Conservation (phyloP, 2,329 filamentous ascomycete genomes). For the Trichoderma koningiopsis region DNA sequence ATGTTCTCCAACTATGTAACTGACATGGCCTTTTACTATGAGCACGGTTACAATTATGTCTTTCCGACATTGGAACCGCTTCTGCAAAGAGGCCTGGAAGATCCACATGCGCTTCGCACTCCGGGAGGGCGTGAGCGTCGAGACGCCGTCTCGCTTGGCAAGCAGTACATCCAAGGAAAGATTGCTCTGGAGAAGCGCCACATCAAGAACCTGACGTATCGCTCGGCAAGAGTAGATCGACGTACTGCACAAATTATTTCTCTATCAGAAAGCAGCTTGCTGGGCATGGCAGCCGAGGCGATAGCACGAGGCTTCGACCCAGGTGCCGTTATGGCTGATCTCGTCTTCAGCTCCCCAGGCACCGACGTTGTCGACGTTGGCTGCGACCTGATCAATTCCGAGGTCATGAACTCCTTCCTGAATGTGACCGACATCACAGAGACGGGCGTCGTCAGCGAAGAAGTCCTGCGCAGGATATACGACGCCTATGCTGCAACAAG, state of each 20-base stretch:
- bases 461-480: conserved; percentile 28
- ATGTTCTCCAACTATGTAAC: conserved; percentile 33
- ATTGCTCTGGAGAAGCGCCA: conserved; percentile 27
- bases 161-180: conserved; percentile 29
- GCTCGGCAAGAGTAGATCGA: conserved; percentile 27
- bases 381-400: conserved; percentile 30
- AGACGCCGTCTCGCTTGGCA: conserved; percentile 27
- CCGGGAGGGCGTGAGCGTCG: conserved; percentile 28
- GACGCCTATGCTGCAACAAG: conserved; percentile 31
- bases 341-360: conserved; percentile 31
- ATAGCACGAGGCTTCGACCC: conserved; percentile 30
- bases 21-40: conserved; percentile 33
- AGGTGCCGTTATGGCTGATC: conserved; percentile 29
- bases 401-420: conserved; percentile 32
- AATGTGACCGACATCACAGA: conserved; percentile 29
- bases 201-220: conserved; percentile 19
- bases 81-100: conserved; percentile 26
- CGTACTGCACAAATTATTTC: conserved; percentile 28
- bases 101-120: conserved; percentile 28
- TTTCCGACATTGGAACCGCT: conserved; percentile 29
- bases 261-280: conserved; percentile 30
- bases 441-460: conserved; percentile 30
- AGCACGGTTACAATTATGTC: conserved; percentile 32
- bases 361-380: conserved; percentile 32
- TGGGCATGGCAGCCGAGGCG: conserved; percentile 30